Evolutionary conservation across 1,139 yeast genomes (phyloP).

Genomic region (Kodamaea fungicola): DNA sequence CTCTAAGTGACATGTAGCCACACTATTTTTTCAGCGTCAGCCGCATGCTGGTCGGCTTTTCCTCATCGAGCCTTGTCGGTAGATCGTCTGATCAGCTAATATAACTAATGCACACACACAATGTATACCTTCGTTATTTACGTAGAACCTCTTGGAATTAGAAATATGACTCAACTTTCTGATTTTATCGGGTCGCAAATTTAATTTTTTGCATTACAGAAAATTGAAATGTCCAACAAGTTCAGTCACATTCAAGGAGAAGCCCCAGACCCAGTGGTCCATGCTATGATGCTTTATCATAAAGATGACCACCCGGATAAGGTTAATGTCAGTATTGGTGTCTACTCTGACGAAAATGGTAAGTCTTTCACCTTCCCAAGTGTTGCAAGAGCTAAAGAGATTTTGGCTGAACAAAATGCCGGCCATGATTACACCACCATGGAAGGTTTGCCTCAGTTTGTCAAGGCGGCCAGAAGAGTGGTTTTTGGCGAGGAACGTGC

Average conservation of each 20-base stretch:
- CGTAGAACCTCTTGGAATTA: too few species aligned
- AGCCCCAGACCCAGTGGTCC: conserved; percentile 38
- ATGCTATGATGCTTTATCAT: conserved; percentile 24
- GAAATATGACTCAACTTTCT: too few species aligned
- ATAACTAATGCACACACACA: too few species aligned
- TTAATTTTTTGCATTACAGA: too few species aligned
- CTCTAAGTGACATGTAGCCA: too few species aligned
- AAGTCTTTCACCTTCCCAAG: conserved; percentile 36
- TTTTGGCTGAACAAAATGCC: conserved; percentile 31
- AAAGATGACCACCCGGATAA: conserved; percentile 29
- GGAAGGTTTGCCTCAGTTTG: conserved; percentile 40
- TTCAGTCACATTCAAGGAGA: conserved; percentile 25
- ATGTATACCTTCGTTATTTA: too few species aligned
- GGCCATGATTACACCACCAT: conserved; percentile 45
- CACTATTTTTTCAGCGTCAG: neutral
- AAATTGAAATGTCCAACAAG: conserved; percentile 12
- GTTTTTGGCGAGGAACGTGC: conserved; percentile 31
- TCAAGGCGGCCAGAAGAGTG: conserved; percentile 31
- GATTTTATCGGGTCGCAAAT: too few species aligned
- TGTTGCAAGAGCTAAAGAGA: conserved; percentile 33
- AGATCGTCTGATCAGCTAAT: too few species aligned
- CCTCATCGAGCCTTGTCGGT: neutral
- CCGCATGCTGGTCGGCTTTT: too few species aligned
- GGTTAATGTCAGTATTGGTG: conserved; percentile 43
- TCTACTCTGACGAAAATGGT: conserved; percentile 40